Evolutionary conservation across 257 asterid species (phyloP).

Genomic region (Osmanthus fragrans): DNA sequence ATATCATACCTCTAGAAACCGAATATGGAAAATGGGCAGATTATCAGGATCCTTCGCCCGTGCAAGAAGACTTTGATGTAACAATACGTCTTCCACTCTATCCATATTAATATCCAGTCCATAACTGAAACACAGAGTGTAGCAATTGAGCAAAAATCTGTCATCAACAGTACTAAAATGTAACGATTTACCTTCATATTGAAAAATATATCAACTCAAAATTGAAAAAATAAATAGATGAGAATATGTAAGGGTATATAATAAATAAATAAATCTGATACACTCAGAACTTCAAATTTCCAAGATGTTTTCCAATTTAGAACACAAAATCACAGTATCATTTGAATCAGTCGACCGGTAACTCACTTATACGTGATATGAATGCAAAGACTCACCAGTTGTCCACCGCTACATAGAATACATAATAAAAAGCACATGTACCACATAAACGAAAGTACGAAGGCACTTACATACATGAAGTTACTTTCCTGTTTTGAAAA

Average conservation of each 20-base stretch:
- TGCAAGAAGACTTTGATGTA: conserved; percentile 79
- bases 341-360: conserved; percentile 4
- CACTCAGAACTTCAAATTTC: not conserved
- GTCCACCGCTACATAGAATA: conserved; percentile 9
- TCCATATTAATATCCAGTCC: conserved; percentile 78
- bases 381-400: conserved; percentile 7
- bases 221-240: not conserved
- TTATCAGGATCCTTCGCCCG: conserved; percentile 73
- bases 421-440: conserved; percentile 3
- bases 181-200: not conserved
- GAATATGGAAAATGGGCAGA: conserved; percentile 77
- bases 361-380: conserved; percentile 7
- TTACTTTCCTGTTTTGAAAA: not conserved
- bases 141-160: conserved; percentile 1
- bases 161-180: not conserved
- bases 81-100: conserved; percentile 79
- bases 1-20: conserved; percentile 67
- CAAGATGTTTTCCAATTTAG: conserved; percentile 11
- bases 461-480: not conserved
- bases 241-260: not conserved
- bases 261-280: not conserved
- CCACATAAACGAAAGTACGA: not conserved
- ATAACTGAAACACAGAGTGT: conserved; percentile 53
- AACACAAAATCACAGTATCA: conserved; percentile 19
- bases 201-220: not conserved